These are phyloP conservation scores for Boletus insuetus DNA, from an alignment of 768 basidiomycete species.

Conservation along the genomic window DNA sequence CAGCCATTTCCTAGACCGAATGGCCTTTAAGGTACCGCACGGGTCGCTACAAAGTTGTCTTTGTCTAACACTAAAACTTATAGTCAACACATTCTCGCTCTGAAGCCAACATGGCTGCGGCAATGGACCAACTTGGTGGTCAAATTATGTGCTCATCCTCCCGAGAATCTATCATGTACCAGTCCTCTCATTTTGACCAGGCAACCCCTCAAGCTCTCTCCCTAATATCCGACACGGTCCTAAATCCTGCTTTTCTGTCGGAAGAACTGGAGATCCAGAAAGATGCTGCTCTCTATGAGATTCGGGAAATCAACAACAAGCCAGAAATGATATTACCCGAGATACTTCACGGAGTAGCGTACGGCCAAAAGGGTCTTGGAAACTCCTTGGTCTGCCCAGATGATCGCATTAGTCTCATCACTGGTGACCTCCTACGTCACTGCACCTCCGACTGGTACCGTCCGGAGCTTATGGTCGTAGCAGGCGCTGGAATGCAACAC, in stretches of 20 bases:
- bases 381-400: constrained; percentile 88
- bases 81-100: constrained; percentile 76
- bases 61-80: background rate
- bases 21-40: constrained; percentile 88
- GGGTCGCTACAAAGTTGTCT: background rate
- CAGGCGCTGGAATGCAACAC: constrained; percentile 91
- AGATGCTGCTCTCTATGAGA: constrained; percentile 87
- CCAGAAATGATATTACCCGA: constrained; percentile 95
- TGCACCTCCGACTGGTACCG: constrained; percentile 82
- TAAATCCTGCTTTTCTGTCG: constrained; percentile 67
- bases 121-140: constrained; percentile 82
- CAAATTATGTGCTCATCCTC: constrained; percentile 91
- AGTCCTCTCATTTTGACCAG: constrained; percentile 89
- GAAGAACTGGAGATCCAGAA: constrained; percentile 84
- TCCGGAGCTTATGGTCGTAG: constrained; percentile 94
- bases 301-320: constrained; percentile 81
- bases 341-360: constrained; percentile 84
- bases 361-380: constrained; percentile 73
- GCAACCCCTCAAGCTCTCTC: constrained; percentile 80
- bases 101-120: constrained; percentile 73
- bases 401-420: constrained; percentile 70
- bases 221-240: constrained; percentile 88
- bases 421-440: constrained; percentile 54
- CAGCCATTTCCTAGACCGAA: constrained; percentile 89
- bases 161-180: constrained; percentile 96